Conservation (phyloP, 306 rosid species). For the Cucurbita pepo region DNA sequence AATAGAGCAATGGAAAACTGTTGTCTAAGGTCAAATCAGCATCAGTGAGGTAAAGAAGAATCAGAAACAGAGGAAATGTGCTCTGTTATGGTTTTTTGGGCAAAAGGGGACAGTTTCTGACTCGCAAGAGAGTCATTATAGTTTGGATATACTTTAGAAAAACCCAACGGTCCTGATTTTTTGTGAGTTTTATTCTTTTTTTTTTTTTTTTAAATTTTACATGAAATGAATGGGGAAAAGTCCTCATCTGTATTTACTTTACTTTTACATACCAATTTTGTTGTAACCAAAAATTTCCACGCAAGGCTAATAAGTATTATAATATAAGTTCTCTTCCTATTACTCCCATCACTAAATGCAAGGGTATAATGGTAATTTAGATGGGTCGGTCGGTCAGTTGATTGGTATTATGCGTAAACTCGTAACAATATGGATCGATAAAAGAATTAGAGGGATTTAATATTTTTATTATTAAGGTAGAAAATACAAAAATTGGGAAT, state of each 20-base stretch:
- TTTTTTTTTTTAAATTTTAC: background rate
- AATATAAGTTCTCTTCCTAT: background rate
- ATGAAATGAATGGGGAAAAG: background rate
- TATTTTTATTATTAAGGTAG: too few species aligned
- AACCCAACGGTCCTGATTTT: background rate
- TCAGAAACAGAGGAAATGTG: background rate
- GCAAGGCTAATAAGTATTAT: background rate
- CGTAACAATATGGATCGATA: too few species aligned
- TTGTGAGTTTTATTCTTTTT: background rate
- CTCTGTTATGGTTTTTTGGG: background rate
- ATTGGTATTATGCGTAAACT: background rate
- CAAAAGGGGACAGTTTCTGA: conserved; percentile 1
- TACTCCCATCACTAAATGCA: background rate
- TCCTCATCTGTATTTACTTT: conserved; percentile 1
- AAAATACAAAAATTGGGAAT: background rate
- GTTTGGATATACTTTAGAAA: background rate
- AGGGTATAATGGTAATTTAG: too few species aligned
- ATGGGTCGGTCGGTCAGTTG: too few species aligned
- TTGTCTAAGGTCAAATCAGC: background rate
- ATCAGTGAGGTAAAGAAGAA: background rate
- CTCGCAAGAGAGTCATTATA: background rate
- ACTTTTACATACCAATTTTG: background rate
- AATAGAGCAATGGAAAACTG: background rate
- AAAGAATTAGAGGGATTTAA: too few species aligned
- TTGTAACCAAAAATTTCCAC: background rate